A percentile compares a stretch with the other conserved stretches of the same genome.
Evolutionary conservation across 768 basidiomycete species (phyloP).

Genomic region (Lentinus brumalis): DNA sequence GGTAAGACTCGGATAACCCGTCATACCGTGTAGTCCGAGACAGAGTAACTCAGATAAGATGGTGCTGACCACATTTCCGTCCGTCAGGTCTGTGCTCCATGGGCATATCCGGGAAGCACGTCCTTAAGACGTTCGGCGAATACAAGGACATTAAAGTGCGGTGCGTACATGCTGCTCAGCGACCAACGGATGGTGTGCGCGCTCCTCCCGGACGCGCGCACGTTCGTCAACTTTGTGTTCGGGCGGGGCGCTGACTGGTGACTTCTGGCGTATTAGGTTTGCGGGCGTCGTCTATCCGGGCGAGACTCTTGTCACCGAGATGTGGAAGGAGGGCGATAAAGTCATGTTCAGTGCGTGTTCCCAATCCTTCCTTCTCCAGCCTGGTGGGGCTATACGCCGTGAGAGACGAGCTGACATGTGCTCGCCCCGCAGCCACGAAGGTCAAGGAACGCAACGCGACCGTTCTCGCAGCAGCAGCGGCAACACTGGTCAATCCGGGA

Average conservation of each 20-base stretch:
- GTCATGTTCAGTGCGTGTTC: constrained; percentile 85
- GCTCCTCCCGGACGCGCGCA: neutral
- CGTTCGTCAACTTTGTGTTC: neutral
- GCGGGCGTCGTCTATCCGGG: constrained; percentile 92
- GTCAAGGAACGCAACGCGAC: constrained; percentile 80
- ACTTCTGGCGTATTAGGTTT: constrained; percentile 51
- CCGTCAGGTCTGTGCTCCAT: constrained; percentile 77
- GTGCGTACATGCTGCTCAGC: constrained; percentile 41
- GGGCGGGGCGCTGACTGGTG: neutral
- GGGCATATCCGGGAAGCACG: constrained; percentile 92
- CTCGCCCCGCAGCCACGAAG: constrained; percentile 61
- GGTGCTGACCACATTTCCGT: neutral
- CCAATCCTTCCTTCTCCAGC: neutral
- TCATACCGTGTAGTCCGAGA: neutral
- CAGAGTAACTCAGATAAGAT: neutral
- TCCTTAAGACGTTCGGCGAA: constrained; percentile 81
- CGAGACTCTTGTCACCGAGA: constrained; percentile 91
- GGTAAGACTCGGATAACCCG: constrained; percentile 40
- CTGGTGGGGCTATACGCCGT: constrained; percentile 1
- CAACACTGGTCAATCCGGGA: constrained; percentile 55
- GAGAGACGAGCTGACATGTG: constrained; percentile 1
- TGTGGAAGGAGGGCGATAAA: constrained; percentile 96
- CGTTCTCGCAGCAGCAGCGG: constrained; percentile 81
- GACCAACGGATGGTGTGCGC: neutral
- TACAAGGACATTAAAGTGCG: constrained; percentile 96